Evolutionary conservation across 495 filamentous ascomycete species (phyloP), one percentile per base, ranked within the genome.

Genomic region (Penicillium waksmanii): DNA sequence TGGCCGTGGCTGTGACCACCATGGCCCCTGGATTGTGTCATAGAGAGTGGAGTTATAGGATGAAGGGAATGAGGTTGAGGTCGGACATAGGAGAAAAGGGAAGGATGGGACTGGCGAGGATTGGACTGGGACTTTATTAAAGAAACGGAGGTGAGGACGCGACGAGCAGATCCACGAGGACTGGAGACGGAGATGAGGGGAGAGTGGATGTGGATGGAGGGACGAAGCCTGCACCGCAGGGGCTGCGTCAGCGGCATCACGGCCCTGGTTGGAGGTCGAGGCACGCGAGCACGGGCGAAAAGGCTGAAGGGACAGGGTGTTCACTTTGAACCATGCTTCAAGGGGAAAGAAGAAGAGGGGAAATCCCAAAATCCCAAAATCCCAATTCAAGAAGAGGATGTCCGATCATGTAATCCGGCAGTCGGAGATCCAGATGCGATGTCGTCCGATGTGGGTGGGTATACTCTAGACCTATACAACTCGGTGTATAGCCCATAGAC

Each of bases 231-330:
- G 72, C 76, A 73, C 66, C 69, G 71, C 73, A 78, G 72, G 73
- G 73, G 73, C 69, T 77, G 74, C 72, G 74, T 78, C 73, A 78
- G 76, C 70, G 73, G 73, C 76, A 77, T 78, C 64, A 59, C 63
- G 65, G 60, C 61, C 33, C 50, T 48, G 25, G 19, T 38, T 56
- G 60, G 63, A 66, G 55, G 43, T 65, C 33, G 62, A 62, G 62
- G 65, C 65, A 72, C 63, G 58, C 64, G 64, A 66, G 67, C 60
- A 60, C 57, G 53, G 56, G 55, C 46, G 18, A 55, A 44, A 43
- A 19, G 18, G 57, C 42, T 51, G 51, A 60, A 46, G 60, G 60
- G 67, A 66, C 65, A 66, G 53, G 46, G 65, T 67, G 67, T 57
- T 67, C 65, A 58, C 51, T 67, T 62, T 23, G 27, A 27, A 31